A percentile compares a stretch with the other conserved stretches of the same genome.
Conservation (phyloP, 2,329 filamentous ascomycete genomes). For the Pestalotiopsis fici region DNA sequence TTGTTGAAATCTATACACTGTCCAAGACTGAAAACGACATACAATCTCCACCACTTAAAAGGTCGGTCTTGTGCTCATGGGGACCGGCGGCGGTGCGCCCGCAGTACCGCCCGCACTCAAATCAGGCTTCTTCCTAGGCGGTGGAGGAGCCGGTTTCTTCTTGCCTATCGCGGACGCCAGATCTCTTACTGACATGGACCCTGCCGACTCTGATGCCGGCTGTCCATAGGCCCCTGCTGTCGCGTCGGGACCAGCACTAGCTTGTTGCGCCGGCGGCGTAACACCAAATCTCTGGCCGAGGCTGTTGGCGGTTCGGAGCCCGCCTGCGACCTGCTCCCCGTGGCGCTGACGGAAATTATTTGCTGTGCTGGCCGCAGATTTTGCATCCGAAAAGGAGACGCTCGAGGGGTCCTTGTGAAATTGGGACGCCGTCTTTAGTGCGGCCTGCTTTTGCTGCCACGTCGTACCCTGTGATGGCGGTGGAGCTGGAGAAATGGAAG, state of each 20-base stretch:
- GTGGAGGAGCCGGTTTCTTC: slow-evolving; percentile 55
- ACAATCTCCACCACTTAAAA: slow-evolving; percentile 37
- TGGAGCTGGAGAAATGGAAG: slow-evolving; percentile 23
- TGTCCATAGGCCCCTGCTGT: not conserved
- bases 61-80: slow-evolving; percentile 50
- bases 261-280: slow-evolving; percentile 11
- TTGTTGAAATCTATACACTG: no score
- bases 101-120: slow-evolving; percentile 30
- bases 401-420: slow-evolving; percentile 63
- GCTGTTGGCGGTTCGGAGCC: slow-evolving; percentile 56
- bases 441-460: slow-evolving; percentile 65
- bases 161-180: slow-evolving; percentile 35
- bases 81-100: slow-evolving; percentile 51
- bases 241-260: not conserved
- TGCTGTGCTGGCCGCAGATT: slow-evolving; percentile 58
- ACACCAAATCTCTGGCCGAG: slow-evolving; percentile 63
- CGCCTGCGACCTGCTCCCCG: slow-evolving; percentile 65
- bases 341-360: slow-evolving; percentile 73
- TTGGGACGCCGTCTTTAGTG: slow-evolving; percentile 59
- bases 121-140: slow-evolving; percentile 51
- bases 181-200: not conserved
- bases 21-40: no score
- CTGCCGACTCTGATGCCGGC: not conserved
- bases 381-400: slow-evolving; percentile 60
- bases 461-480: slow-evolving; percentile 54